phyloP scores from a whole-genome alignment of 2,329 filamentous ascomycete genomes.

The Botrytis paeoniae region DNA sequence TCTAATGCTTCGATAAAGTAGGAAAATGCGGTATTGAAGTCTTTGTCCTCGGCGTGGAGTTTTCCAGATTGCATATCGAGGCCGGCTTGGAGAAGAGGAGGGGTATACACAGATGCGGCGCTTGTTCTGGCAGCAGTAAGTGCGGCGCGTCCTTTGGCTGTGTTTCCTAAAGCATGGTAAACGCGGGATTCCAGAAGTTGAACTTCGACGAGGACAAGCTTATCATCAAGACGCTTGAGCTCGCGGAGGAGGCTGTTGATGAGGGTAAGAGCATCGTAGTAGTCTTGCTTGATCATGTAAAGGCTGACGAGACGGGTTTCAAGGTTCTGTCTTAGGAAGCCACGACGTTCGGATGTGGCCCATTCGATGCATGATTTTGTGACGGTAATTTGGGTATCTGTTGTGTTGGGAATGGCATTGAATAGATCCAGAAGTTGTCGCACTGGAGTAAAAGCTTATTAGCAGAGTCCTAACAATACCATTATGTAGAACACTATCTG shows the following conservation, averaged over 20 bases:
- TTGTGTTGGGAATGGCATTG: slow-evolving; percentile 87
- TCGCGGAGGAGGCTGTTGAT: slow-evolving; percentile 96
- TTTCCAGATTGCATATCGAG: slow-evolving; percentile 99
- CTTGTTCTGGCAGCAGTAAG: slow-evolving; percentile 92
- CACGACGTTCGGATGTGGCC: slow-evolving; percentile 90
- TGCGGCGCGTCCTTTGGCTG: slow-evolving; percentile 90
- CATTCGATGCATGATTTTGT: slow-evolving; percentile 99
- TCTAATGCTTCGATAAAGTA: slow-evolving; percentile 99
- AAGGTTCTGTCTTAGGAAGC: slow-evolving; percentile 96
- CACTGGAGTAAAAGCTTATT: slow-evolving; percentile 52
- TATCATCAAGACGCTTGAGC: slow-evolving; percentile 97
- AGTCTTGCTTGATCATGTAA: slow-evolving; percentile 95
- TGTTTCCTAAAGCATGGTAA: slow-evolving; percentile 96
- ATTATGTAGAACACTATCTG: neutral
- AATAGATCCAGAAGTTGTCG: slow-evolving; percentile 96
- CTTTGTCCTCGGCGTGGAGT: slow-evolving; percentile 96
- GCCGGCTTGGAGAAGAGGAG: slow-evolving; percentile 89
- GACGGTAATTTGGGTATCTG: slow-evolving; percentile 89
- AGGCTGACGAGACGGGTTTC: slow-evolving; percentile 91
- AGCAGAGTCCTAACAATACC: neutral
- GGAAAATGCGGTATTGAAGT: slow-evolving; percentile 97
- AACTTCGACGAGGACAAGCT: slow-evolving; percentile 95
- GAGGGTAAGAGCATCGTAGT: slow-evolving; percentile 93
- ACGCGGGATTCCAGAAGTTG: slow-evolving; percentile 95
- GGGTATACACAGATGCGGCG: slow-evolving; percentile 95